These are phyloP conservation scores for Erodium texanum DNA, from an alignment of 441 rosid species.

Conservation along the genomic window DNA sequence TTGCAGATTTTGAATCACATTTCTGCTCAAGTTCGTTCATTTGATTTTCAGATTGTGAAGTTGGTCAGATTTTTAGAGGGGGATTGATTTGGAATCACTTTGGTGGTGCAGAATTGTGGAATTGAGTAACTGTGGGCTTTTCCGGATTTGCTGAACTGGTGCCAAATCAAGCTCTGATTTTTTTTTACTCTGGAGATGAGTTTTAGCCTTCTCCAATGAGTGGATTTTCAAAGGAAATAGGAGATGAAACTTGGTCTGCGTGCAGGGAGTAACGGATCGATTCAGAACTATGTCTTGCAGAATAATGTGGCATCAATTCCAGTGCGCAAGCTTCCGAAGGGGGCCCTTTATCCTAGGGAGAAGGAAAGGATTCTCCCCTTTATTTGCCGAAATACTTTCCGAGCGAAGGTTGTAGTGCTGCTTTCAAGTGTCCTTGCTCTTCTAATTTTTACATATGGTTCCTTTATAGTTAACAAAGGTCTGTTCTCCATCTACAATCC, in stretches of 20 bases:
- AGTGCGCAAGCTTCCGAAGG: conserved; percentile 33
- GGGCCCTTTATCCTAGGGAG: conserved; percentile 45
- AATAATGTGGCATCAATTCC: conserved; percentile 23
- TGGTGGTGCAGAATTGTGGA: neutral
- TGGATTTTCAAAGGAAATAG: neutral
- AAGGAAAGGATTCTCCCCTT: conserved; percentile 48
- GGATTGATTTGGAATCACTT: neutral
- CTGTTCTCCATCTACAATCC: conserved; percentile 10
- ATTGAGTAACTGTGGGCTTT: neutral
- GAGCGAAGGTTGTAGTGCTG: conserved; percentile 57
- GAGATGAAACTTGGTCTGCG: conserved; percentile 30
- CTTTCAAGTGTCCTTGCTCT: conserved; percentile 50
- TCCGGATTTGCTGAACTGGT: neutral
- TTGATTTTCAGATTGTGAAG: neutral
- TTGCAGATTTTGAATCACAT: too few relatives aligned
- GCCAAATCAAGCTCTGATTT: neutral
- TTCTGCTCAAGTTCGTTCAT: too few relatives aligned
- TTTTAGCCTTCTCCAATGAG: conserved; percentile 3
- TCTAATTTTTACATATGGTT: conserved; percentile 54
- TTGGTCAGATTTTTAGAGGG: neutral
- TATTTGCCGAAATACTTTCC: conserved; percentile 41
- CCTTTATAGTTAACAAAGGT: conserved; percentile 63
- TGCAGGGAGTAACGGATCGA: conserved; percentile 46
- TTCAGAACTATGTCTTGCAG: conserved; percentile 25
- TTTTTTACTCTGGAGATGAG: neutral